Evolutionary conservation across 495 filamentous ascomycete genomes (phyloP).

Genomic region (Aspergillus sclerotiicarbonarius): DNA sequence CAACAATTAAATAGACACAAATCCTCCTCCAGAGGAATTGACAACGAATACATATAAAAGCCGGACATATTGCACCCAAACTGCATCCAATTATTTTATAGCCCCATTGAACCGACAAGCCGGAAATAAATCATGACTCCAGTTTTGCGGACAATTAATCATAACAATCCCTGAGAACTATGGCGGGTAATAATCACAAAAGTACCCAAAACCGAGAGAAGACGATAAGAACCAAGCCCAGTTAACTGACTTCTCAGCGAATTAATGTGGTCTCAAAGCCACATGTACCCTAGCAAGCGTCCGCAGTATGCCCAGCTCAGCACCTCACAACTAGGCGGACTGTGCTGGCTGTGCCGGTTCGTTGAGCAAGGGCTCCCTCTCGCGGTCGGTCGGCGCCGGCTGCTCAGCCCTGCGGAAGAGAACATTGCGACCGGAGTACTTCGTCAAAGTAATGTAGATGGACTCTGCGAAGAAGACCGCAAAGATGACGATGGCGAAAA

Average conservation of each 20-base stretch:
- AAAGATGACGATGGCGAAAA: slow-evolving; percentile 85
- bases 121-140: neutral
- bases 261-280: neutral
- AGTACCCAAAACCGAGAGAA: neutral
- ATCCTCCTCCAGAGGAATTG: neutral
- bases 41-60: neutral
- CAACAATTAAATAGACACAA: neutral
- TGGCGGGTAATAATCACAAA: neutral
- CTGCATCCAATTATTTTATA: neutral
- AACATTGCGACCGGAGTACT: slow-evolving; percentile 54
- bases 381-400: slow-evolving; percentile 37
- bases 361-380: slow-evolving; percentile 44
- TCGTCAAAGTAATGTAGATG: slow-evolving; percentile 61
- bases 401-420: slow-evolving; percentile 38
- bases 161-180: neutral
- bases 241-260: neutral
- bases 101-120: neutral
- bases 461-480: slow-evolving; percentile 66
- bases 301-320: neutral
- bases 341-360: slow-evolving; percentile 22
- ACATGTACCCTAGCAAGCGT: neutral
- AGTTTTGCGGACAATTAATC: neutral
- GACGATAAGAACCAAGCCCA: neutral
- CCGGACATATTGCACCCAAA: neutral
- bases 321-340: neutral